Percentiles rank a stretch among this genome's conserved stretches.
Evolutionary conservation across 192 early-diverging fungal genomes (phyloP).

Genomic region (Mortierella hygrophila): DNA sequence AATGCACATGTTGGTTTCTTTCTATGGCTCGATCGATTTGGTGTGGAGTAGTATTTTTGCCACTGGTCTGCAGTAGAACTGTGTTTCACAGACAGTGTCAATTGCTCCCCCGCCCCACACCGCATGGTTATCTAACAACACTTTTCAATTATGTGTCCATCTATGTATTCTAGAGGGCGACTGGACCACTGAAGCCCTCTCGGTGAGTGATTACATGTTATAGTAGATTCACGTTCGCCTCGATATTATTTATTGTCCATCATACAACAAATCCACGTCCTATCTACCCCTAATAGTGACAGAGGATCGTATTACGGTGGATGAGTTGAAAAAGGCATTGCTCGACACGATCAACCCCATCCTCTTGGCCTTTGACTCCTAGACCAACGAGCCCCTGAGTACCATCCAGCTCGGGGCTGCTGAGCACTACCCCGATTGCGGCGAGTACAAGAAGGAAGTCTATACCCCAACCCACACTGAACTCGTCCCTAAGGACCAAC

Average conservation of each 20-base stretch:
- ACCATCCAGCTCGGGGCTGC: constrained; percentile 61
- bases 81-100: neutral
- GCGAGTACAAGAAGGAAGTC: constrained; percentile 38
- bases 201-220: neutral
- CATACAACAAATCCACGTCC: neutral
- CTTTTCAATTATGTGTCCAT: neutral
- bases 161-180: constrained; percentile 43
- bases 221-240: neutral
- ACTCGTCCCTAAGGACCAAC: constrained; percentile 28
- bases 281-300: constrained; percentile 22
- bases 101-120: too few species aligned
- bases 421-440: constrained; percentile 41
- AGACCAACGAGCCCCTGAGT: constrained; percentile 53
- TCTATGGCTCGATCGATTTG: neutral
- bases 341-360: constrained; percentile 53
- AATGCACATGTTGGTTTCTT: neutral
- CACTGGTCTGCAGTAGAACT: too few species aligned
- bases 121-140: neutral
- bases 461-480: constrained; percentile 23
- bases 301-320: constrained; percentile 54
- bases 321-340: constrained; percentile 48
- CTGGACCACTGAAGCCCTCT: constrained; percentile 64
- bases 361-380: constrained; percentile 56
- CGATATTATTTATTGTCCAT: too few species aligned
- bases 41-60: neutral